Base-by-base conservation (phyloP, 2,329 filamentous ascomycete species). In the Aciculosporium take region DNA sequence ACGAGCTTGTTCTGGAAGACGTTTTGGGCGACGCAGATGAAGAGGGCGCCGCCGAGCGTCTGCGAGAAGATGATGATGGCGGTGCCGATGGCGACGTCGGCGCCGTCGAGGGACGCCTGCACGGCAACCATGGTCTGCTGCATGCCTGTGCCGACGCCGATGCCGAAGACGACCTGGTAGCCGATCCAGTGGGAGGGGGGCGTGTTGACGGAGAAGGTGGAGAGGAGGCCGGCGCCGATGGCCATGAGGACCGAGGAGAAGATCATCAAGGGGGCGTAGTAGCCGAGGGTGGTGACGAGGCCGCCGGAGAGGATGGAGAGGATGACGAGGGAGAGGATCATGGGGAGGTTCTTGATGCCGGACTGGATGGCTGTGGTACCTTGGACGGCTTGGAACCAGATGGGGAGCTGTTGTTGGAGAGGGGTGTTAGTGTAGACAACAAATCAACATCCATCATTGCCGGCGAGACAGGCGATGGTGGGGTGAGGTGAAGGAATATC, bases 1-100 rank as follows among this genome's bases (percentile, higher is more conserved):
- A 45, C 43, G 12, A 76, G 58, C 28, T 62, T 52, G 46, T 69
- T 68, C 38, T 61, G 62, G 45, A 76, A 71, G 13, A 75, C 61
- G 41, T 64, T 66, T 46, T 75, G 64, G 1, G 59, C 71, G 20
- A 72, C 61, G 3, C 64, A 65, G 23, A 76, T 62, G 45, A 74
- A 74, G 1, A 76, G 51, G 5, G 64, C 57, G 5, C 64, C 63
- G 21, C 62, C 65, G 0, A 70, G 51, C 0, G 59, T 60, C 48
- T 68, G 65, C 13, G 53, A 42, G 45, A 73, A 71, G 31, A 72
- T 60, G 28, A 68, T 59, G n/a, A 62, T 54, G 1, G 68, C 63
- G 9, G 63, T 65, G 3, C 65, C 67, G 5, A 62, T 64, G 2
- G 67, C 61, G n/a, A 71, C 62, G 35, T 71, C 65, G 1, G 54